Base-by-base conservation (phyloP, 1,139 yeast genomes). In the Pichiaceae sp. region DNA sequence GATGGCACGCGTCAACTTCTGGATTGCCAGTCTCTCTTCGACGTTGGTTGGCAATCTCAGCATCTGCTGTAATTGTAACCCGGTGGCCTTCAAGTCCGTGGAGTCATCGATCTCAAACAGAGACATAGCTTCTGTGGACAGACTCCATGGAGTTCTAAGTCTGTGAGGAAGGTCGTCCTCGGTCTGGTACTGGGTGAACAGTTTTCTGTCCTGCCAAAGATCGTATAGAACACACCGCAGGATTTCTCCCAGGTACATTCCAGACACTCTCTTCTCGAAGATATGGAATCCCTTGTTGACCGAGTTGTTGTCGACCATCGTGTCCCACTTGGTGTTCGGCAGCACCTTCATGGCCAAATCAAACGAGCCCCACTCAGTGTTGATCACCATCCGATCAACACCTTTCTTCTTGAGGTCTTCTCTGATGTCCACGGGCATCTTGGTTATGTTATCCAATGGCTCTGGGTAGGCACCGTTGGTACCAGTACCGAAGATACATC, bases 291-390 rank as follows among this genome's bases (percentile, higher is more conserved):
- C 93, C 24, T 75, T 77, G 59, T 89, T 89, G 12, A 91, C 72
- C n/a, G 96, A 83, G 33, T 59, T 56, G 15, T 62, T 57, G 58
- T 89, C 95, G 43, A 89, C 74, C 25, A 63, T 66, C 33, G 62
- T 58, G 60, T 89, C 97, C 56, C 77, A 87, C 44, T 74, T 72
- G 4, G 94, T 84, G 36, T 64, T 69, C 41, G 96, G 96, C 47
- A 87, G 66, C 32, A 76, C 65, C 47, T 74, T 64, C 39, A 86
- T 66, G 20, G 74, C 76, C 53, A 87, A 87, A 60, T 89, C 97
- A 54, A 87, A 89, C 31, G 95, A 84, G 43, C 97, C 97, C 96
- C 97, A 89, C 63, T 89, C 97, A 31, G 96, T 87, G 64, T 89
- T 89, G 53, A 89, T 71, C 41, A 86, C 83, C 96, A 89, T 89